Conservation (phyloP, 768 basidiomycete species). For the Candolleomyces eurysporus region DNA sequence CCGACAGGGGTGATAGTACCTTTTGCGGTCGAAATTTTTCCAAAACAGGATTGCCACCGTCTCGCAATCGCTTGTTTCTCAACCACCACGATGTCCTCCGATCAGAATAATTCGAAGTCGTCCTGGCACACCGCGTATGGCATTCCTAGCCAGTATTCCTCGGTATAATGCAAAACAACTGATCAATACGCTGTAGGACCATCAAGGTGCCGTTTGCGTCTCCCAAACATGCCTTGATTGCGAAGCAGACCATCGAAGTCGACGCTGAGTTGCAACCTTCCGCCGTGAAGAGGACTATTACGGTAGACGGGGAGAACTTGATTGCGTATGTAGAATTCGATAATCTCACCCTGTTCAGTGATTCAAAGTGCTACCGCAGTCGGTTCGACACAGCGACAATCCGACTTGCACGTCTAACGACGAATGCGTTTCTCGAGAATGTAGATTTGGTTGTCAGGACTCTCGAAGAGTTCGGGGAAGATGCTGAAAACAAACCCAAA, state of each 20-base stretch:
- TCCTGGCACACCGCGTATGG: not conserved
- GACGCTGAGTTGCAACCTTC: slow-evolving; percentile 82
- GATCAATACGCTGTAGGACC: slow-evolving; percentile 34
- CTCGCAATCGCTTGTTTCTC: not conserved
- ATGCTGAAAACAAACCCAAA: slow-evolving; percentile 40
- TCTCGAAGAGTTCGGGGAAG: slow-evolving; percentile 74
- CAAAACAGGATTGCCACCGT: not conserved
- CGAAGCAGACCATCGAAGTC: slow-evolving; percentile 81
- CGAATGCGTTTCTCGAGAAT: slow-evolving; percentile 89
- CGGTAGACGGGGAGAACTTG: slow-evolving; percentile 64
- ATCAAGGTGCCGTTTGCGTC: slow-evolving; percentile 79
- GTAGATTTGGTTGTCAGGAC: slow-evolving; percentile 84
- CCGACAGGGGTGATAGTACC: not conserved
- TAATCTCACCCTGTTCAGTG: not conserved
- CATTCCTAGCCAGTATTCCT: not conserved
- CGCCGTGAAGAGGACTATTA: slow-evolving; percentile 71
- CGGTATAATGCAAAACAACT: not conserved
- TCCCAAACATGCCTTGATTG: slow-evolving; percentile 73
- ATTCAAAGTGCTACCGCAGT: not conserved
- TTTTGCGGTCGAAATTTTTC: not conserved
- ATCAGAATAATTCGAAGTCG: not conserved
- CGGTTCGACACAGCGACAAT: slow-evolving; percentile 73
- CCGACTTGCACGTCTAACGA: slow-evolving; percentile 77
- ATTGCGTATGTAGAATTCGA: slow-evolving; percentile 59
- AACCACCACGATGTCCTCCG: slow-evolving; percentile 1